Base-by-base conservation (phyloP, 768 basidiomycete genomes). In the Gymnopilus junonius region DNA sequence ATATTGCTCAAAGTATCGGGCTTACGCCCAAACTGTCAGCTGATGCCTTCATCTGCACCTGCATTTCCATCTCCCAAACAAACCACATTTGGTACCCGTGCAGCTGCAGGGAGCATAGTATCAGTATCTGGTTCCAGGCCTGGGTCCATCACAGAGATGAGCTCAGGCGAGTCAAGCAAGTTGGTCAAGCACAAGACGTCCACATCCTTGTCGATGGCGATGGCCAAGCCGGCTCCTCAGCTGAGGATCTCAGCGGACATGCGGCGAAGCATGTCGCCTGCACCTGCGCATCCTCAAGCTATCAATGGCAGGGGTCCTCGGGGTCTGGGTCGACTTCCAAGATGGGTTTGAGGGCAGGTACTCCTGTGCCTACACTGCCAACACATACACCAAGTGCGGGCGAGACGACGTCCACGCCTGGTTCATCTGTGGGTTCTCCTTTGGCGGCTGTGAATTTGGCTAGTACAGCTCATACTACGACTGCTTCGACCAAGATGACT, bases 191-290 rank as follows among this genome's bases (percentile, higher is more conserved):
- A 14, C n/a, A 37, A 55, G 31, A 55, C 17, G 32, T 34, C 14
- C n/a, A 48, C 23, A 40, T 8, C 4, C 42, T 31, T 29, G 53
- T 8, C 0, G 39, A n/a, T 46, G 58, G n/a, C n/a, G n/a, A n/a
- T n/a, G n/a, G n/a, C n/a, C n/a, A n/a, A n/a, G n/a, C n/a, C n/a
- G n/a, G n/a, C 58, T 2, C 61, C 61, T 32, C 48, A 17, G 51
- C 51, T 63, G 21, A 45, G 27, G 17, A 37, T 59, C 31, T 58
- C 62, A 8, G 62, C 48, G 20, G 62, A 63, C 17, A 27, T 58
- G 32, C 62, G 61, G 39, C 29, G 45, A 55, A 55, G 58, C 48
- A 58, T 71, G 39, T 54, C 59, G 32, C 31, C 37, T 39, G 51
- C 59, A n/a, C 29, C 48, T 11, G n/a, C n/a, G n/a, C n/a, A n/a